phyloP scores from a whole-genome alignment of 2,329 filamentous ascomycete species.

The Microdochium paspali region DNA sequence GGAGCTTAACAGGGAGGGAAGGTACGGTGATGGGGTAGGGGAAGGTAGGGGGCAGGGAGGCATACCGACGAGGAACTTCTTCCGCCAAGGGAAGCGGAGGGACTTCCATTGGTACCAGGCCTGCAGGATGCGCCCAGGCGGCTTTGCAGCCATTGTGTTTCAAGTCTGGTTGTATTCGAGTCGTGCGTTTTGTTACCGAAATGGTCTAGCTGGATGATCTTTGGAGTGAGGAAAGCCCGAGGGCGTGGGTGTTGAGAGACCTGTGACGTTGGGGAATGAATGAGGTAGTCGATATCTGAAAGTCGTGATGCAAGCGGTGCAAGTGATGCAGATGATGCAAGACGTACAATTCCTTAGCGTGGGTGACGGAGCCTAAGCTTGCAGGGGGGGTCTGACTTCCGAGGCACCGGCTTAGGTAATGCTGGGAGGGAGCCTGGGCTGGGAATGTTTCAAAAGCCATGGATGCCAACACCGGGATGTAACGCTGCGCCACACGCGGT shows the following conservation, averaged over 20 bases:
- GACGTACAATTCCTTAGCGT: background rate
- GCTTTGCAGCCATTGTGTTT: conserved; percentile 27
- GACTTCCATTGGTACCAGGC: conserved; percentile 55
- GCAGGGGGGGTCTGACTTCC: background rate
- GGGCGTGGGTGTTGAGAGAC: too few relatives aligned
- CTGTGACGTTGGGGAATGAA: conserved; percentile 1
- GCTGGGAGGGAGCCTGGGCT: too few relatives aligned
- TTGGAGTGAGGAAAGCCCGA: too few relatives aligned
- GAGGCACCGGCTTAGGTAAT: background rate
- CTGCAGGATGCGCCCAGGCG: conserved; percentile 25
- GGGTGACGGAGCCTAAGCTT: background rate
- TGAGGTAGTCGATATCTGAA: background rate
- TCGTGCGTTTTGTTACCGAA: too few relatives aligned
- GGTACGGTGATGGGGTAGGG: conserved; percentile 1
- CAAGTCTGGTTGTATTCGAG: too few relatives aligned
- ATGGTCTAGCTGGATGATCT: too few relatives aligned
- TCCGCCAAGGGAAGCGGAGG: conserved; percentile 54
- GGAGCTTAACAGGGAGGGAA: conserved; percentile 1
- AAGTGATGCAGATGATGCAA: too few relatives aligned
- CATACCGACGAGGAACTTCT: conserved; percentile 51
- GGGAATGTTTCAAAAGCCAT: too few relatives aligned
- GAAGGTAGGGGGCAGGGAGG: conserved; percentile 4
- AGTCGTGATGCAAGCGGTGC: background rate
- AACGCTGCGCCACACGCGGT: background rate
- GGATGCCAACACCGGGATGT: too few relatives aligned